Evolutionary conservation across 2,329 filamentous ascomycete species (phyloP).

Genomic region (Aspergillus sp.): DNA sequence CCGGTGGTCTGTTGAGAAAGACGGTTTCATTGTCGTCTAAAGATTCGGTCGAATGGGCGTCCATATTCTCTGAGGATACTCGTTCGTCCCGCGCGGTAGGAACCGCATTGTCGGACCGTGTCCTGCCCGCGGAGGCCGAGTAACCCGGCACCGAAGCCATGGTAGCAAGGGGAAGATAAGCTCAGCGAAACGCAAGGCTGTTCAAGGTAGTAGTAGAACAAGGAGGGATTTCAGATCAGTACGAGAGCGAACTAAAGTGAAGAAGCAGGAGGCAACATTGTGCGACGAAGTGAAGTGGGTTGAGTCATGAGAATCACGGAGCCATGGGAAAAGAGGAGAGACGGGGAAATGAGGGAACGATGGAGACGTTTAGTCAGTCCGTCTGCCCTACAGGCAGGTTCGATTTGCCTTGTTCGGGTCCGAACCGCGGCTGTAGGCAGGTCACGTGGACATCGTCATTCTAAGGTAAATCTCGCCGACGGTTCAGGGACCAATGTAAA

Average conservation of each 20-base stretch:
- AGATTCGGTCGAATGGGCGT: conserved; percentile 13
- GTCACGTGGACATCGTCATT: conserved; percentile 4
- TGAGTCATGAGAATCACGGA: background rate
- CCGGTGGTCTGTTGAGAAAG: conserved; percentile 26
- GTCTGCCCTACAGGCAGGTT: background rate
- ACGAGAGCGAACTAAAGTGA: background rate
- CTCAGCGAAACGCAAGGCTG: background rate
- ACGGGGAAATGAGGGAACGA: background rate
- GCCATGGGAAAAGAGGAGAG: background rate
- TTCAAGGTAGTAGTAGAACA: background rate
- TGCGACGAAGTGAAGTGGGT: background rate
- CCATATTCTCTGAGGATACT: conserved; percentile 3
- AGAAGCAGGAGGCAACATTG: background rate
- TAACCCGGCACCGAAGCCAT: conserved; percentile 38
- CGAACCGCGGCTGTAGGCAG: conserved; percentile 19
- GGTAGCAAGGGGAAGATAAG: conserved; percentile 2
- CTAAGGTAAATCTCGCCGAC: background rate
- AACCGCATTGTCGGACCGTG: conserved; percentile 25
- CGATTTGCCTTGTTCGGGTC: conserved; percentile 15
- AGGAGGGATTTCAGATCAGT: background rate
- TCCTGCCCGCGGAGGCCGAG: conserved; percentile 25
- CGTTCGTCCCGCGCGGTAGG: conserved; percentile 17
- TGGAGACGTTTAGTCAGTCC: background rate
- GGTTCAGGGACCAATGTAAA: background rate
- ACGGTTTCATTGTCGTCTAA: conserved; percentile 31